Conservation (phyloP, 305 asterid genomes). For the Fraxinus albicans region DNA sequence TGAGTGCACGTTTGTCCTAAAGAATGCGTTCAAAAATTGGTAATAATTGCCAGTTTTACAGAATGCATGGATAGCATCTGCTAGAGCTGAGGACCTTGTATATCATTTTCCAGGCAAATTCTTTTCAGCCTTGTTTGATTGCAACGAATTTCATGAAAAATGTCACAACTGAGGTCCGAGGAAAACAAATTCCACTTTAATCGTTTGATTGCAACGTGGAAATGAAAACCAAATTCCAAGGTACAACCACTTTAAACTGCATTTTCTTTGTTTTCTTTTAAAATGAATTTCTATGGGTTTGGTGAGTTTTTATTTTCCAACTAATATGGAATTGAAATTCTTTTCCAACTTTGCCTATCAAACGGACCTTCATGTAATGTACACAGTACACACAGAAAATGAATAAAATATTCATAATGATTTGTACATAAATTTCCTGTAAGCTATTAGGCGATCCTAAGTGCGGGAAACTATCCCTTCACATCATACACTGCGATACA, state of each 20-base stretch:
- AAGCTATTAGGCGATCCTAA: slow-evolving; percentile 24
- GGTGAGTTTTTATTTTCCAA: too few species aligned
- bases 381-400: slow-evolving; percentile 15
- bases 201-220: too few species aligned
- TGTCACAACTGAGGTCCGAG: too few species aligned
- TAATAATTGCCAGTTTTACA: too few species aligned
- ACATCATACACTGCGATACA: slow-evolving; percentile 32
- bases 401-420: slow-evolving; percentile 35
- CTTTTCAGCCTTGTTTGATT: not conserved
- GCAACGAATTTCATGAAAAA: too few species aligned
- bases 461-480: slow-evolving; percentile 34
- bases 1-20: not conserved
- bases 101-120: not conserved
- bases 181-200: too few species aligned
- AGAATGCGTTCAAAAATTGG: not conserved
- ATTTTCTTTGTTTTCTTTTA: too few species aligned
- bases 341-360: too few species aligned
- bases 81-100: not conserved
- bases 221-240: too few species aligned
- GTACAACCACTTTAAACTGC: too few species aligned
- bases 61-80: not conserved
- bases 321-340: too few species aligned
- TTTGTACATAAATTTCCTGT: slow-evolving; percentile 43
- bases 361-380: not conserved
- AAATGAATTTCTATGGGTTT: too few species aligned